Evolutionary conservation across 192 early-diverging fungal species (phyloP).

Genomic region (Linnemannia hyalina): DNA sequence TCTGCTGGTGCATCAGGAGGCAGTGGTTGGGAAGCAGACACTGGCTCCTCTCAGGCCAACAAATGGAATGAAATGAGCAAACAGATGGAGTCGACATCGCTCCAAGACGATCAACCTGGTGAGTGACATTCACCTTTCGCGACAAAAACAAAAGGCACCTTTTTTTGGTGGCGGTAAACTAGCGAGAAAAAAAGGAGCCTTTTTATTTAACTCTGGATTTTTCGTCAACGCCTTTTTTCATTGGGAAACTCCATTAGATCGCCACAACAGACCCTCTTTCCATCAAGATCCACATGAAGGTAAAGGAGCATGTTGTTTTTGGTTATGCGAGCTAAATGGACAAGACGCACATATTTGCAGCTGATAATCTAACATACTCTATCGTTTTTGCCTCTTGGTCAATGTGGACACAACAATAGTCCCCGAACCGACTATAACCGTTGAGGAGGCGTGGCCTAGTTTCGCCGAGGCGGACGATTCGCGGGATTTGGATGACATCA

Average conservation of each 20-base stretch:
- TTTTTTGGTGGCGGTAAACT: conserved; percentile 7
- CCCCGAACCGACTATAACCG: background rate
- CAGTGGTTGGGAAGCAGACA: background rate
- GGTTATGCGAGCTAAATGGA: too few species aligned
- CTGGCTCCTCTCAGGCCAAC: background rate
- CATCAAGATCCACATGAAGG: background rate
- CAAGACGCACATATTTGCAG: background rate
- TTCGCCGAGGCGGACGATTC: conserved; percentile 33
- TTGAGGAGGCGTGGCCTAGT: conserved; percentile 37
- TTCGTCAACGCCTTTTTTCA: background rate
- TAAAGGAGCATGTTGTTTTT: background rate
- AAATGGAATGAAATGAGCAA: background rate
- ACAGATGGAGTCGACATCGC: conserved; percentile 22
- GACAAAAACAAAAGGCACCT: background rate
- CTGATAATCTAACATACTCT: background rate
- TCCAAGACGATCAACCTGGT: background rate
- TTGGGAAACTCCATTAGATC: background rate
- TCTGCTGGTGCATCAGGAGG: background rate
- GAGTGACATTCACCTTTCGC: background rate
- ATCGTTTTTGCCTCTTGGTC: background rate
- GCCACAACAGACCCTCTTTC: background rate
- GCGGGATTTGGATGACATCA: conserved; percentile 49
- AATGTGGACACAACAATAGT: background rate
- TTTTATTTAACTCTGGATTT: background rate
- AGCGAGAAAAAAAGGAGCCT: background rate